Base-by-base conservation (phyloP, 345 rosid species). In the Sonneratia alba region DNA sequence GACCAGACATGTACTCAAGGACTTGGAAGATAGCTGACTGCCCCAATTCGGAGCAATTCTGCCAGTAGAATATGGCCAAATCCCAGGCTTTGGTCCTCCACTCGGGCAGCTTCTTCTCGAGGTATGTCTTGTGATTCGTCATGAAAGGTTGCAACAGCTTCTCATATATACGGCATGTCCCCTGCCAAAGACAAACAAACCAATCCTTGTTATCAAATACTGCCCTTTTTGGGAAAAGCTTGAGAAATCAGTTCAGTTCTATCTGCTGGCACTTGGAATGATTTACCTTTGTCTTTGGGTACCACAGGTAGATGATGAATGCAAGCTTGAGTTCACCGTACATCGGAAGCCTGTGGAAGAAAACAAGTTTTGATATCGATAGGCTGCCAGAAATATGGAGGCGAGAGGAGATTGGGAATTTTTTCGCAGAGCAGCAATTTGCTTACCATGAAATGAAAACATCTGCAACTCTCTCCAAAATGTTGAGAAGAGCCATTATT, bases 61-160 rank as follows among this genome's bases (percentile, higher is more conserved):
- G 83, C 86, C 85, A 91, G 66, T 90, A 92, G 74, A 77, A 81
- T 19, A 87, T 57, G 64, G 87, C 85, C 47, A 92, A 80, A 51
- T 92, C 96, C 97, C 97, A 95, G 22, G 82, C 88, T 37, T 87
- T 87, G 36, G 83, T 82, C 72, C 80, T 85, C 80, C 84, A 69
- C 72, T 89, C 93, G 77, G 71, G 73, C n/a, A 95, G 70, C 87
- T 86, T 90, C 73, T 86, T 74, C 70, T 95, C 97, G 3, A 95
- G 83, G 10, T 85, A 91, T 21, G 88, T 82, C 83, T 92, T 92
- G 49, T 92, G 91, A 66, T 78, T 82, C 13, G 88, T 73, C 32
- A 92, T 73, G 40, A 73, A 81, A 22, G 97, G 99, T 72, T 82
- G 82, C 78, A 95, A 72, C 79, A 95, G 42, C 62, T 76, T 70